A percentile compares a stretch with the other conserved stretches of the same genome.
phyloP scores from a whole-genome alignment of 2,329 filamentous ascomycete species.

The Pseudogymnoascus sp. region DNA sequence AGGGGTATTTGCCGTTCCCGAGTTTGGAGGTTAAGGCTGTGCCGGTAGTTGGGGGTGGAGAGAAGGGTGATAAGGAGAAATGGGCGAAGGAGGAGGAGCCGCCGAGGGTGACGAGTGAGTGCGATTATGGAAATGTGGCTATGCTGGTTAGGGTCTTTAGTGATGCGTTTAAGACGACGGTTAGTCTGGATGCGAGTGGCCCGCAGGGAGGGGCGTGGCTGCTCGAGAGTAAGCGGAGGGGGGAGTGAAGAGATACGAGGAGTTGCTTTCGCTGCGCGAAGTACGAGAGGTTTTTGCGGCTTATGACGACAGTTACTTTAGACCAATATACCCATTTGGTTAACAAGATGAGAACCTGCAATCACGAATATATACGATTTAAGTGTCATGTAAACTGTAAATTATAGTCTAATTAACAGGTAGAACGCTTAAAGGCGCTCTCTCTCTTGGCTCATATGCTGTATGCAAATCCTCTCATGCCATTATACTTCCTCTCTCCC shows the following conservation, averaged over 20 bases:
- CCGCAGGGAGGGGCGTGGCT: conserved; percentile 58
- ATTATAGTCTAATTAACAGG: background rate
- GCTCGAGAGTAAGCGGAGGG: conserved; percentile 48
- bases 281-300: background rate
- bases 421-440: background rate
- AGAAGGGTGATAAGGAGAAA: no score
- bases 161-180: conserved; percentile 63
- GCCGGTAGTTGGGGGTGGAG: conserved; percentile 26
- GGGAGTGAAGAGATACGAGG: background rate
- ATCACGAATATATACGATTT: background rate
- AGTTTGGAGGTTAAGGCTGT: conserved; percentile 68
- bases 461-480: background rate
- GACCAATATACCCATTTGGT: conserved; percentile 5
- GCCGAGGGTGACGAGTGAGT: conserved; percentile 55
- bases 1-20: conserved; percentile 73
- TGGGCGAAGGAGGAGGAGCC: conserved; percentile 22
- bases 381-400: background rate
- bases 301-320: background rate
- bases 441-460: background rate
- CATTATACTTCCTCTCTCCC: background rate
- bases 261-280: background rate
- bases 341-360: background rate
- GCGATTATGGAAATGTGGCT: conserved; percentile 70
- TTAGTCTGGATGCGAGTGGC: conserved; percentile 62
- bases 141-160: conserved; percentile 69